phyloP scores from a whole-genome alignment of 2,329 filamentous ascomycete species.

The Colletotrichum cordylinicola region DNA sequence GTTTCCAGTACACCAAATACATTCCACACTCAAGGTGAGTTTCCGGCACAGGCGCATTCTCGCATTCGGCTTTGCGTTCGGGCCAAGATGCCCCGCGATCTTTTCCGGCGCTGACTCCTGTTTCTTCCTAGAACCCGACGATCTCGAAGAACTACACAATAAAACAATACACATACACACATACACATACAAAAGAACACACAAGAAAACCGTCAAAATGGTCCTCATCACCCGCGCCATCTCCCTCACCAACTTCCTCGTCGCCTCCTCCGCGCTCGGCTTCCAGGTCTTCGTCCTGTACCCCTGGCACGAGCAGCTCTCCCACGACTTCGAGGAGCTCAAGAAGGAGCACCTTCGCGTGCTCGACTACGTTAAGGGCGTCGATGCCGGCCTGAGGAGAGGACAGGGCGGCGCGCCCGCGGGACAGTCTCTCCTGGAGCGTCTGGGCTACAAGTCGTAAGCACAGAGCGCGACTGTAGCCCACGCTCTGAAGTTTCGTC shows the following conservation, averaged over 20 bases:
- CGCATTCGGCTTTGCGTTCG: background rate
- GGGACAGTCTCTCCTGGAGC: constrained; percentile 21
- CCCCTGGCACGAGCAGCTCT: constrained; percentile 72
- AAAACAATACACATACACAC: background rate
- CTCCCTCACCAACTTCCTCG: constrained; percentile 69
- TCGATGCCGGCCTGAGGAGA: constrained; percentile 18
- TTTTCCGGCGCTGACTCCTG: background rate
- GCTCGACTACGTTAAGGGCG: constrained; percentile 36
- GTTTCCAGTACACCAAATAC: background rate
- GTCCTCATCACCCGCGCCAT: constrained; percentile 50
- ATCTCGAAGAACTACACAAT: background rate
- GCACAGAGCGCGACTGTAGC: background rate
- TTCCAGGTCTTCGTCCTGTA: constrained; percentile 76
- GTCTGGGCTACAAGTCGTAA: constrained; percentile 23
- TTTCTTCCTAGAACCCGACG: background rate
- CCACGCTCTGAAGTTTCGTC: background rate
- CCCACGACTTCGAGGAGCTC: constrained; percentile 64
- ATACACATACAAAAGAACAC: background rate
- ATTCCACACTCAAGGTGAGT: background rate
- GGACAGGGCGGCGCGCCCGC: constrained; percentile 16
- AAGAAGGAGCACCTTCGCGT: constrained; percentile 62
- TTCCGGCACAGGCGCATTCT: background rate
- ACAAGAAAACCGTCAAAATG: constrained; percentile 16
- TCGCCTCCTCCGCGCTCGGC: constrained; percentile 67
- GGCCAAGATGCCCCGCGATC: constrained; percentile 8